These are phyloP conservation scores for Croton setiger DNA, from an alignment of 441 rosid species.

Conservation along the genomic window DNA sequence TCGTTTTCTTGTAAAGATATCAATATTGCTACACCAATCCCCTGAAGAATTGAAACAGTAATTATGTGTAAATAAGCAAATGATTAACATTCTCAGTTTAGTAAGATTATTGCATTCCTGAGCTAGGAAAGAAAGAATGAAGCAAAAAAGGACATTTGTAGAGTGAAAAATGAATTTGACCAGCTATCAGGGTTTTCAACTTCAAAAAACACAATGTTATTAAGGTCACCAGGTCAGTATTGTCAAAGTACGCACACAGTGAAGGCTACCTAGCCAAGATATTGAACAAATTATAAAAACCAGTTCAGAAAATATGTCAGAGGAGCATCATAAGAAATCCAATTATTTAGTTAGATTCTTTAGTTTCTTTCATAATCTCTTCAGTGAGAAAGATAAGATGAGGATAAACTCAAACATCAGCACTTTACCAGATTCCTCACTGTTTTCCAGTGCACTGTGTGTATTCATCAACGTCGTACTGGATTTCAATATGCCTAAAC, in stretches of 20 bases:
- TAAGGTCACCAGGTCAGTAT: neutral
- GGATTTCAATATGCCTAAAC: slow-evolving; percentile 24
- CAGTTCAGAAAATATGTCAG: neutral
- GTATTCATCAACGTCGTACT: slow-evolving; percentile 25
- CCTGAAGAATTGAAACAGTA: slow-evolving; percentile 35
- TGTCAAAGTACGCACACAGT: neutral
- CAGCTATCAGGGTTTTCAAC: neutral
- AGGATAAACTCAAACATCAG: slow-evolving; percentile 2
- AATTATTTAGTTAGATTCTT: neutral
- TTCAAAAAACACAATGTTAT: neutral
- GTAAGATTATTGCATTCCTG: neutral
- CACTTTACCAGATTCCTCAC: slow-evolving; percentile 19
- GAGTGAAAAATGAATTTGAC: neutral
- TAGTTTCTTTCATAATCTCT: neutral
- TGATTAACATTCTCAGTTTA: neutral
- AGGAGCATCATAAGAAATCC: neutral
- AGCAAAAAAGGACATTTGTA: neutral
- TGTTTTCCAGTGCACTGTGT: slow-evolving; percentile 24
- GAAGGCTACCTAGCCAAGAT: neutral
- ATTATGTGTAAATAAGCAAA: neutral
- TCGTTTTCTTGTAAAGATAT: slow-evolving; percentile 50
- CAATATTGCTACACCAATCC: slow-evolving; percentile 31
- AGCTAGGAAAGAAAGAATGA: neutral
- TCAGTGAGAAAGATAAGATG: neutral
- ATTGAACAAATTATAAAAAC: neutral